Evolutionary conservation across 352 stramenopile genomes (phyloP), one percentile per base, ranked within the genome.

Genomic region (Phytopythium kandeliae): DNA sequence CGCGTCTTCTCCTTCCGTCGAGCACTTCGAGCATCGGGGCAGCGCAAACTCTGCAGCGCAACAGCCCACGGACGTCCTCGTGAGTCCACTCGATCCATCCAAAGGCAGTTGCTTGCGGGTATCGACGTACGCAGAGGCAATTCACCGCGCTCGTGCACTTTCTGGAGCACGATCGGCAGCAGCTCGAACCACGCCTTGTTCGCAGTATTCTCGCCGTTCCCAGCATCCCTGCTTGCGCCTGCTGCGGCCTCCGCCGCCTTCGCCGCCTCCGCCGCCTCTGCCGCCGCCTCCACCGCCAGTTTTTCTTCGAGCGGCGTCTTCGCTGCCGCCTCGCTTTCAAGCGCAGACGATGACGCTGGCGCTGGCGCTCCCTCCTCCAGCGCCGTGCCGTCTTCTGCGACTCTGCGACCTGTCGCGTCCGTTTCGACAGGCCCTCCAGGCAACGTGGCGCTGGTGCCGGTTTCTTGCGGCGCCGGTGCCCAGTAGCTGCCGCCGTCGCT

Each of bases 121-220:
- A 11, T 21, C 28, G 16, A 36, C 47, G 34, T 34, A 53, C 47
- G 28, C 34, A 13, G 5, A 4, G 34, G 34, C 31, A 3, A 52
- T 28, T 75, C 67, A 34, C 26, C n/a, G 26, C 57, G 51, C 2
- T 9, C 26, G 48, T 51, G 65, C 25, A 72, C 55, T 28, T 61
- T 75, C 16, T 67, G 34, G 15, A 75, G 45, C 36, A 75, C 46
- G 17, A 57, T 24, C 8, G 63, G 54, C 7, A 75, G 46, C 7
- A 68, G 24, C 22, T 72, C 57, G 37, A 69, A 72, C 67, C 67
- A 75, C n/a, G 42, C 53, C 44, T 58, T 67, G 6, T 3, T 4
- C 26, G 36, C 36, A 15, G 8, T 11, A 15, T 24, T 3, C 16
- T 15, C 15, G 43, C 43, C 43, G 0, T 16, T 17, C 0, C 15